Percentiles rank a stretch among this genome's conserved stretches.
These are phyloP conservation scores for Paxillus rubicundulus DNA, from an alignment of 768 basidiomycete genomes.

Conservation along the genomic window DNA sequence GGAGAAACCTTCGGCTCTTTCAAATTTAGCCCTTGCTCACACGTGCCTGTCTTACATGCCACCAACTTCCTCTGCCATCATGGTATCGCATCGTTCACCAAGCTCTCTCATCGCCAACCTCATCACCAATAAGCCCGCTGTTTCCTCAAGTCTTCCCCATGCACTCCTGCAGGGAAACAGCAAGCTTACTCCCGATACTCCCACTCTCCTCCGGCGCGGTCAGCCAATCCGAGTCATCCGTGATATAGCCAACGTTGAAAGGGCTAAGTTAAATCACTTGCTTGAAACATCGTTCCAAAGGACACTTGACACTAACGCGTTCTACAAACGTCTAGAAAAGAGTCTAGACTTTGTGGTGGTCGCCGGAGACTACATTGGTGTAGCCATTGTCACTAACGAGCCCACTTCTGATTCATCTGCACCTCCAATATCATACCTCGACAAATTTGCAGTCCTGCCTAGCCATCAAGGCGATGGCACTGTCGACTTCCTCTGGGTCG, in stretches of 20 bases:
- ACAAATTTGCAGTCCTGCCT: constrained; percentile 97
- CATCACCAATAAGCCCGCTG: constrained; percentile 96
- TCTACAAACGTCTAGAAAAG: constrained; percentile 74
- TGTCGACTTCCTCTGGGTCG: constrained; percentile 99
- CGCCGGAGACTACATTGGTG: constrained; percentile 93
- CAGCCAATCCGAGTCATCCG: constrained; percentile 83
- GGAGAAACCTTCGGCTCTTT: constrained; percentile 80
- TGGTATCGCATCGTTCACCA: constrained; percentile 96
- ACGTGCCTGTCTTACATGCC: constrained; percentile 93
- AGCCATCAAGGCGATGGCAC: constrained; percentile 97
- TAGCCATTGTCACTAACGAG: constrained; percentile 86
- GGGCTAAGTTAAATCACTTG: constrained; percentile 67
- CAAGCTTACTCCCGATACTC: constrained; percentile 85
- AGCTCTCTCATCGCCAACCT: constrained; percentile 95
- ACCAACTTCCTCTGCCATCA: constrained; percentile 85
- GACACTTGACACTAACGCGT: constrained; percentile 65
- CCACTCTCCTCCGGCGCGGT: constrained; percentile 88
- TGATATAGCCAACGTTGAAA: constrained; percentile 67
- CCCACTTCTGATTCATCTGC: constrained; percentile 31
- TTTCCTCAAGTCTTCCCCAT: constrained; percentile 93
- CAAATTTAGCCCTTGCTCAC: constrained; percentile 81
- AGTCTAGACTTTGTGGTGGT: constrained; percentile 89
- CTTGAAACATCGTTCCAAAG: constrained; percentile 86
- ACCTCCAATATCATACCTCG: constrained; percentile 80
- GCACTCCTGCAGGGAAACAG: constrained; percentile 86